Percentiles rank a stretch among this genome's conserved stretches.
phyloP scores from a whole-genome alignment of 306 rosid genomes.

The Rosa persica region DNA sequence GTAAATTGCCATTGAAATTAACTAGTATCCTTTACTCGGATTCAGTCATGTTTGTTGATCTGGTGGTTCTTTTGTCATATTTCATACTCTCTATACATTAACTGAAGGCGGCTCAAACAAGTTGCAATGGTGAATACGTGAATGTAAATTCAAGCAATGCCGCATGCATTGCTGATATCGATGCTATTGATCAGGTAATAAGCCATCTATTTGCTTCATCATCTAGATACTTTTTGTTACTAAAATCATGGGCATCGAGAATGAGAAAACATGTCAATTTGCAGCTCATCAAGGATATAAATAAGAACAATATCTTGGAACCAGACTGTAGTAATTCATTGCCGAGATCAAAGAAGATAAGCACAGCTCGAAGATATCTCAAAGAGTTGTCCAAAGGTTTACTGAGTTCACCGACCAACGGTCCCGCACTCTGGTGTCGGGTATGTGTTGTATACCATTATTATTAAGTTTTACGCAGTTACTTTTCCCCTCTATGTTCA shows the following conservation, averaged over 20 bases:
- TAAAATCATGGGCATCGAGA: not conserved
- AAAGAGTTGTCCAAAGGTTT: not conserved
- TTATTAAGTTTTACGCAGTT: not conserved
- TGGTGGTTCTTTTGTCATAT: not conserved
- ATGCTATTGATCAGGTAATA: conserved; percentile 13
- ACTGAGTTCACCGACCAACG: not conserved
- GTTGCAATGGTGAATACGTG: conserved; percentile 24
- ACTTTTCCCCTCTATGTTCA: not conserved
- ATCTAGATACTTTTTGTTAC: not conserved
- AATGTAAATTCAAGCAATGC: conserved; percentile 20
- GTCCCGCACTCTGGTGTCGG: conserved; percentile 21
- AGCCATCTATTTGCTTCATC: not conserved
- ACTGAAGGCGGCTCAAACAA: conserved; percentile 19
- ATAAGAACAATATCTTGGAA: conserved; percentile 12
- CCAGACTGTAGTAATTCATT: conserved; percentile 12
- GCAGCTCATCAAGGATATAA: conserved; percentile 25
- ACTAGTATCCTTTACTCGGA: not conserved
- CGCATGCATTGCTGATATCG: conserved; percentile 13
- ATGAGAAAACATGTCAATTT: not conserved
- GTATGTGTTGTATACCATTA: not conserved
- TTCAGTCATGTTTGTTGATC: not conserved
- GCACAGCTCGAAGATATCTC: conserved; percentile 9
- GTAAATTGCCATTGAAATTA: not conserved
- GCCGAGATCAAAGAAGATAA: conserved; percentile 10
- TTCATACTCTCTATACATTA: conserved; percentile 1